Evolutionary conservation across 495 filamentous ascomycete species (phyloP).

Genomic region (Viridothelium virens): DNA sequence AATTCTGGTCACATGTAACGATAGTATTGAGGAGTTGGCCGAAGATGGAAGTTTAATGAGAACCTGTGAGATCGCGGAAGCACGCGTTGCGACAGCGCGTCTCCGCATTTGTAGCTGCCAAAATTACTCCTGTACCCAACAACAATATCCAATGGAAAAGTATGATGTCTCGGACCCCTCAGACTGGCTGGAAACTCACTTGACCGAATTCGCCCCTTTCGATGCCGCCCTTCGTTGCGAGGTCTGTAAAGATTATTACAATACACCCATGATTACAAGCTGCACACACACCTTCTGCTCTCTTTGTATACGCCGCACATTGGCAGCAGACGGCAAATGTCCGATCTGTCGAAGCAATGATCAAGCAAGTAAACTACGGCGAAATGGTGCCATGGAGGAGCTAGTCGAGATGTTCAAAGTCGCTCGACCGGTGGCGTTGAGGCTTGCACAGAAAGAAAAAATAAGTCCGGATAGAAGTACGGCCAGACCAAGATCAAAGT

Average conservation of each 20-base stretch:
- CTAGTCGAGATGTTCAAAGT: conserved; percentile 69
- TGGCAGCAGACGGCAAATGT: conserved; percentile 75
- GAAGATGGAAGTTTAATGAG: neutral
- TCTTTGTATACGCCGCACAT: conserved; percentile 77
- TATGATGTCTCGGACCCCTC: conserved; percentile 76
- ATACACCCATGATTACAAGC: conserved; percentile 84
- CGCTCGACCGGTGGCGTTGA: conserved; percentile 54
- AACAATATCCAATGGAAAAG: neutral
- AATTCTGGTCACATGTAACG: conserved; percentile 1
- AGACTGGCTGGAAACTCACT: conserved; percentile 80
- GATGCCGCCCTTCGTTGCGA: conserved; percentile 87
- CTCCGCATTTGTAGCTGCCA: neutral
- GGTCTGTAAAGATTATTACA: conserved; percentile 96
- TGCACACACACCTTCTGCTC: conserved; percentile 98
- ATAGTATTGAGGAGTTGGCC: neutral
- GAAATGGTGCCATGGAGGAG: conserved; percentile 76
- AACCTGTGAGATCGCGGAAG: neutral
- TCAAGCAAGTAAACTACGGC: conserved; percentile 74
- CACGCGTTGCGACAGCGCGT: neutral
- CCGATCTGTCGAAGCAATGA: conserved; percentile 70
- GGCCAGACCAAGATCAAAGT: conserved; percentile 5
- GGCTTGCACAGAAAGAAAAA: conserved; percentile 45
- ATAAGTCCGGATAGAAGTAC: conserved; percentile 28
- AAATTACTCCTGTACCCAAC: neutral
- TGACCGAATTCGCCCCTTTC: conserved; percentile 62